A percentile compares a stretch with the other conserved stretches of the same genome.
Evolutionary conservation across 2,329 filamentous ascomycete genomes (phyloP).

Genomic region (Sclerotinia nivalis): DNA sequence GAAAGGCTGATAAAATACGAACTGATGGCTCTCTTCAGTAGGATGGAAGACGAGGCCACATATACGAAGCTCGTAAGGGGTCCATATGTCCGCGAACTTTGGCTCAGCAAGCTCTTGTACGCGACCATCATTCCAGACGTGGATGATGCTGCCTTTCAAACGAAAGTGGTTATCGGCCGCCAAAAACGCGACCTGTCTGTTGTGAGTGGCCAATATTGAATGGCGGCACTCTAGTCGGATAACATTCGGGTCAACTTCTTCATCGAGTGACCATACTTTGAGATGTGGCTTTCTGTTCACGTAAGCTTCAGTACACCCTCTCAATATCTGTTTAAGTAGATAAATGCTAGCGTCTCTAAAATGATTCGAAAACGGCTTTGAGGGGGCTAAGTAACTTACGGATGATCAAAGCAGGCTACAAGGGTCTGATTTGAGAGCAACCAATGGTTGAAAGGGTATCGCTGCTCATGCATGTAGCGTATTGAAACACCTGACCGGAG

Average conservation of each 20-base stretch:
- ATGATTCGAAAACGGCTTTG: background rate
- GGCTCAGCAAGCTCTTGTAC: background rate
- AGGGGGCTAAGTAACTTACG: constrained; percentile 9
- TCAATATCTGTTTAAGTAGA: background rate
- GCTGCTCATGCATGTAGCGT: constrained; percentile 6
- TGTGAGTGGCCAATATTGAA: background rate
- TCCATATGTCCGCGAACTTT: background rate
- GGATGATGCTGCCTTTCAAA: background rate
- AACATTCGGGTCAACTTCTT: constrained; percentile 1
- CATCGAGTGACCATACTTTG: constrained; percentile 14
- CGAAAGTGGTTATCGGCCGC: background rate
- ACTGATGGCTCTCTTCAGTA: constrained; percentile 3
- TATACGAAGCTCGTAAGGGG: background rate
- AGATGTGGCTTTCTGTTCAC: constrained; percentile 13
- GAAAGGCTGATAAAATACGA: constrained; percentile 12
- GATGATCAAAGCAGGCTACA: background rate
- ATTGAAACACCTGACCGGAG: background rate
- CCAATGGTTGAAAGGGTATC: background rate
- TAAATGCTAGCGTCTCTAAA: background rate
- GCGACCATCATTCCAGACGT: background rate
- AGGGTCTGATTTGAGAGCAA: constrained; percentile 15
- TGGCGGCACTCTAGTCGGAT: background rate
- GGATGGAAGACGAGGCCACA: constrained; percentile 13
- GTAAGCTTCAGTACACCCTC: background rate
- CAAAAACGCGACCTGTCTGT: constrained; percentile 10